Percentiles rank a stretch among this genome's conserved stretches.
phyloP scores from a whole-genome alignment of 2,329 filamentous ascomycete species.

The Mycocentrospora acerina region DNA sequence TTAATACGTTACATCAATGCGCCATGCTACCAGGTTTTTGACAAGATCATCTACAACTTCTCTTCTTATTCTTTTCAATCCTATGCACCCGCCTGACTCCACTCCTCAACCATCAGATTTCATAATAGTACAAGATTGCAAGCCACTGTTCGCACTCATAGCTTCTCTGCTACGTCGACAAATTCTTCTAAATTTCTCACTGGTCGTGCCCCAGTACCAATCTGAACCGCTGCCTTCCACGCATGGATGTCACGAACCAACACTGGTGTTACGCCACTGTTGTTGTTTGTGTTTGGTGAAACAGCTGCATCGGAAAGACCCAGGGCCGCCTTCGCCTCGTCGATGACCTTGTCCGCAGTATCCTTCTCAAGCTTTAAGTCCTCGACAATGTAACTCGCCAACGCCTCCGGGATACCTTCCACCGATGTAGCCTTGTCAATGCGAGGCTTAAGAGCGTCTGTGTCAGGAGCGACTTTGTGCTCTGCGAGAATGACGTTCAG shows the following conservation, averaged over 20 bases:
- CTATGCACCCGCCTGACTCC: no score
- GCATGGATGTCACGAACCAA: constrained; percentile 76
- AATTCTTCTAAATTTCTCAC: constrained; percentile 78
- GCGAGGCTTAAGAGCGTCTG: constrained; percentile 44
- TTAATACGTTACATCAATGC: no score
- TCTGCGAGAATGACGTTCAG: constrained; percentile 49
- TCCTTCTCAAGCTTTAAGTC: constrained; percentile 52
- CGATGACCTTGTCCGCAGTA: constrained; percentile 51
- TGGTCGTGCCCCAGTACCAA: constrained; percentile 71
- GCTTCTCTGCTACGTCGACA: constrained; percentile 61
- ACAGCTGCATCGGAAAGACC: constrained; percentile 35
- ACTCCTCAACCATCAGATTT: no score
- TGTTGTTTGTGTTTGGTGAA: constrained; percentile 47
- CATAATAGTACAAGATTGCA: no score
- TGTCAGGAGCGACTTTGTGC: constrained; percentile 49
- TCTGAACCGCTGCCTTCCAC: constrained; percentile 74
- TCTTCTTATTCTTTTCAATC: no score
- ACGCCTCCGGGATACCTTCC: constrained; percentile 51
- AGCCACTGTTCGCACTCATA: constrained; percentile 6
- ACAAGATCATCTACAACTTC: no score
- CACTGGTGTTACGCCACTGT: constrained; percentile 45
- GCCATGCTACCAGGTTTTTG: no score
- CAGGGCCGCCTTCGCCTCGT: constrained; percentile 53
- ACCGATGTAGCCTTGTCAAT: constrained; percentile 51
- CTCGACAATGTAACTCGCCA: constrained; percentile 51